Evolutionary conservation across 2,329 filamentous ascomycete species (phyloP).

Genomic region (Fusarium heterosporum): DNA sequence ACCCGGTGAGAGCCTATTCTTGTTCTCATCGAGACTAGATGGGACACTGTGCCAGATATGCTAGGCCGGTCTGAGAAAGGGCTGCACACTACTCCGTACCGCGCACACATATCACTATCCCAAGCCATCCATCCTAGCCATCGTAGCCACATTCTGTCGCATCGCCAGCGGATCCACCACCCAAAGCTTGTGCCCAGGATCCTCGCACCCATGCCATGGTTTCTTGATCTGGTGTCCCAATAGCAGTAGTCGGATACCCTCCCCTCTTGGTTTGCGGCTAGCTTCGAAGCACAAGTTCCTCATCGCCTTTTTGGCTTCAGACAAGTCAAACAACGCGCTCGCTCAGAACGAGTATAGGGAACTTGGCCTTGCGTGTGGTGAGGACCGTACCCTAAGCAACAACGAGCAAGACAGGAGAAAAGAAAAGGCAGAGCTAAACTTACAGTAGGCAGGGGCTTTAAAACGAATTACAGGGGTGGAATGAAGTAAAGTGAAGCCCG

Average conservation of each 20-base stretch:
- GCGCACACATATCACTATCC: conserved; percentile 14
- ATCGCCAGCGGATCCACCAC: conserved; percentile 36
- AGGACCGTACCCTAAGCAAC: background rate
- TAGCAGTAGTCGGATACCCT: conserved; percentile 20
- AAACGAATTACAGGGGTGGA: background rate
- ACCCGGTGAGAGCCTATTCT: conserved; percentile 33
- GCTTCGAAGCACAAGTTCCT: conserved; percentile 14
- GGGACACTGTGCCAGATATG: conserved; percentile 23
- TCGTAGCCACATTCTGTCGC: conserved; percentile 26
- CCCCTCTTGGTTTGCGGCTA: conserved; percentile 22
- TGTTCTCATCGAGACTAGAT: background rate
- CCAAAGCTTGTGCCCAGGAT: conserved; percentile 39
- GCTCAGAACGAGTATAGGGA: conserved; percentile 3
- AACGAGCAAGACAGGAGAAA: background rate
- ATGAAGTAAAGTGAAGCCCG: background rate
- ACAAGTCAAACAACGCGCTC: conserved; percentile 19
- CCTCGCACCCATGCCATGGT: conserved; percentile 15
- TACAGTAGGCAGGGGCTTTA: conserved; percentile 13
- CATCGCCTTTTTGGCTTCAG: background rate
- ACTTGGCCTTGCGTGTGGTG: conserved; percentile 14
- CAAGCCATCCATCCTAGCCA: conserved; percentile 8
- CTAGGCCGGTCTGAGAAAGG: conserved; percentile 34
- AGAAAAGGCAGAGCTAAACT: conserved; percentile 12
- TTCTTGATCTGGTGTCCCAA: conserved; percentile 24
- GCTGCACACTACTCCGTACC: conserved; percentile 17